Conservation (phyloP, 306 rosid species). For the Betula pendula region DNA sequence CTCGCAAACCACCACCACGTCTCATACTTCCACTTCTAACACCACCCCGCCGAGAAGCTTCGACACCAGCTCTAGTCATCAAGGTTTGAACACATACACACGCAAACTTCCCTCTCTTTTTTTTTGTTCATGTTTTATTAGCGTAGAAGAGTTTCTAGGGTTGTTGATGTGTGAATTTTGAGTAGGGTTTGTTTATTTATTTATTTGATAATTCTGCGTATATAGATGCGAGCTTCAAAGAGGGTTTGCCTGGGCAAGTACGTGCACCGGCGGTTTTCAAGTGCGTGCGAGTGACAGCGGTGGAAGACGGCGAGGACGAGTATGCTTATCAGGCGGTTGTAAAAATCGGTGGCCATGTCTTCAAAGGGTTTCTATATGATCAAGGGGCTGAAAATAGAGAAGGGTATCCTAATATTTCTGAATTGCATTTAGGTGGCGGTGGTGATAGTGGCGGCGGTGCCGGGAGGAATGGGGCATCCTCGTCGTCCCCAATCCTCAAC, state of each 20-base stretch:
- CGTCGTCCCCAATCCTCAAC: conserved; percentile 70
- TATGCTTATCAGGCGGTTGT: conserved; percentile 87
- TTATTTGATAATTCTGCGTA: not conserved
- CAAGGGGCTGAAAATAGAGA: conserved; percentile 69
- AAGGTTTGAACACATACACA: conserved; percentile 45
- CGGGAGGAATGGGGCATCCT: conserved; percentile 52
- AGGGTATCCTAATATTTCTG: conserved; percentile 65
- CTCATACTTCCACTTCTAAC: conserved; percentile 89
- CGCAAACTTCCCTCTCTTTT: not conserved
- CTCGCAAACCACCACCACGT: conserved; percentile 73
- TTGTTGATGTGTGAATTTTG: conserved; percentile 8
- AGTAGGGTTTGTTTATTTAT: conserved; percentile 21
- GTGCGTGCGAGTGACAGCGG: conserved; percentile 85
- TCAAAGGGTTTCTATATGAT: conserved; percentile 82
- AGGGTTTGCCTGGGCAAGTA: conserved; percentile 73
- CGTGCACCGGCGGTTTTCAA: conserved; percentile 88
- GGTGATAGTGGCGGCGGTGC: conserved; percentile 5
- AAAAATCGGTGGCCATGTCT: conserved; percentile 83
- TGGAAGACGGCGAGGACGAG: conserved; percentile 82
- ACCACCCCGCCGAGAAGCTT: conserved; percentile 96
- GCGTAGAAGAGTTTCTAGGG: not conserved
- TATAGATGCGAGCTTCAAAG: conserved; percentile 67
- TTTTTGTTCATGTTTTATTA: too few relatives aligned
- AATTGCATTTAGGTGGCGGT: conserved; percentile 75
- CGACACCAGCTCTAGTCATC: conserved; percentile 90